These are phyloP conservation scores for Exophiala bonariae DNA, from an alignment of 2,329 filamentous ascomycete genomes.

Conservation along the genomic window DNA sequence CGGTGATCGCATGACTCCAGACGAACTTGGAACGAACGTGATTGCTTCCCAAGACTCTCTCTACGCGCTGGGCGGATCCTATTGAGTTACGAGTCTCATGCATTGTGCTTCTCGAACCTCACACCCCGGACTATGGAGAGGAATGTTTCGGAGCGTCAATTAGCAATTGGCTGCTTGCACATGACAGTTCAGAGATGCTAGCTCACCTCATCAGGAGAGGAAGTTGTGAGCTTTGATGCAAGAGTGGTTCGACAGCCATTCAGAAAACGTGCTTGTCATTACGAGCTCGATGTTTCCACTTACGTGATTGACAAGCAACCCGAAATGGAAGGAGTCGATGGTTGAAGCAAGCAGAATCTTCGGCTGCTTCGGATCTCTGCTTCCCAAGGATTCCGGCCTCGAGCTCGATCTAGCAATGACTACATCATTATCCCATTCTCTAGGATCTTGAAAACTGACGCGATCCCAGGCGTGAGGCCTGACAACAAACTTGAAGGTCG, in stretches of 20 bases:
- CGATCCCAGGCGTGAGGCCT: too few species aligned
- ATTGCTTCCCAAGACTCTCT: neutral
- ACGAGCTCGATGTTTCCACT: constrained; percentile 4
- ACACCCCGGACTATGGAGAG: neutral
- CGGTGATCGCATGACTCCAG: neutral
- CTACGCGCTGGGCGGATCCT: neutral
- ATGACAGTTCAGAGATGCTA: constrained; percentile 5
- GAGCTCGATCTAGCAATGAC: too few species aligned
- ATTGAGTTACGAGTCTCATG: neutral
- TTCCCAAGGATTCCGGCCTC: too few species aligned
- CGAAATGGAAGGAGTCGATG: too few species aligned
- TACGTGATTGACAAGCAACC: constrained; percentile 4
- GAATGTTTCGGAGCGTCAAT: neutral
- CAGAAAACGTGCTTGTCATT: neutral
- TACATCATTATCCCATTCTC: too few species aligned
- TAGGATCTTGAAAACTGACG: too few species aligned
- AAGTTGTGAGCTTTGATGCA: neutral
- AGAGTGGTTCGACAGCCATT: constrained; percentile 16
- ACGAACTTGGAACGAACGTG: neutral
- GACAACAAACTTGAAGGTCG: too few species aligned
- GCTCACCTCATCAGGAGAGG: constrained; percentile 14
- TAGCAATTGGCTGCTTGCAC: neutral
- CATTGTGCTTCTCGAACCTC: neutral
- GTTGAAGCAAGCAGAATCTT: too few species aligned
- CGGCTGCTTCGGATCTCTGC: too few species aligned